phyloP scores from a whole-genome alignment of 1,139 yeast species.

The Geotrichum citri-aurantii region DNA sequence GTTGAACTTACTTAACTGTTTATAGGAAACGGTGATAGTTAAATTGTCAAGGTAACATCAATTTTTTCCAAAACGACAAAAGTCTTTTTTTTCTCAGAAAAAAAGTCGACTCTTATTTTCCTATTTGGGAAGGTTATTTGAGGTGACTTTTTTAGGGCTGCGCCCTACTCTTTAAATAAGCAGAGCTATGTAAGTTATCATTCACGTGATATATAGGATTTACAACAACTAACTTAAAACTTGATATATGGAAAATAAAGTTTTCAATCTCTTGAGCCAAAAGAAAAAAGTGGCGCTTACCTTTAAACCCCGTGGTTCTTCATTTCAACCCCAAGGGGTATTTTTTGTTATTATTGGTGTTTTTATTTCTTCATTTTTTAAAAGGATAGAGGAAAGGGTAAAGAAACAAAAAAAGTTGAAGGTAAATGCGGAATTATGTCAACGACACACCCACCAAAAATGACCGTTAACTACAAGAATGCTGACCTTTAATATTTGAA shows the following conservation, averaged over 20 bases:
- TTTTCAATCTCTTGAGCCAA: no score
- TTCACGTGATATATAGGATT: neutral
- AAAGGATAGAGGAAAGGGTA: no score
- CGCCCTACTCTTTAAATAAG: conserved; percentile 12
- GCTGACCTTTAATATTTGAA: no score
- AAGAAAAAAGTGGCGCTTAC: no score
- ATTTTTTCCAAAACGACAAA: conserved; percentile 16
- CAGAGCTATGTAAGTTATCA: neutral
- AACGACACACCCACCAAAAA: no score
- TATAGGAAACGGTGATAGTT: conserved; percentile 21
- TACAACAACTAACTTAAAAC: neutral
- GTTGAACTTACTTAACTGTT: conserved; percentile 19
- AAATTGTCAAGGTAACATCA: neutral
- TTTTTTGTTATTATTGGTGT: no score
- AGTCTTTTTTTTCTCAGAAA: conserved; percentile 7
- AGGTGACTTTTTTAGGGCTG: conserved; percentile 17
- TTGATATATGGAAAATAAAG: neutral
- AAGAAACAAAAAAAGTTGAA: no score
- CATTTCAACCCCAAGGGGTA: no score
- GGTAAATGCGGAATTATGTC: no score
- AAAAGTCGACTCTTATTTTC: neutral
- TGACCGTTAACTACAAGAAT: no score
- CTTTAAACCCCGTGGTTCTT: no score
- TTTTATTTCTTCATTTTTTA: no score
- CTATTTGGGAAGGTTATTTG: neutral